Base-by-base conservation (phyloP, 2,329 filamentous ascomycete genomes). In the Penicillium thymicola region DNA sequence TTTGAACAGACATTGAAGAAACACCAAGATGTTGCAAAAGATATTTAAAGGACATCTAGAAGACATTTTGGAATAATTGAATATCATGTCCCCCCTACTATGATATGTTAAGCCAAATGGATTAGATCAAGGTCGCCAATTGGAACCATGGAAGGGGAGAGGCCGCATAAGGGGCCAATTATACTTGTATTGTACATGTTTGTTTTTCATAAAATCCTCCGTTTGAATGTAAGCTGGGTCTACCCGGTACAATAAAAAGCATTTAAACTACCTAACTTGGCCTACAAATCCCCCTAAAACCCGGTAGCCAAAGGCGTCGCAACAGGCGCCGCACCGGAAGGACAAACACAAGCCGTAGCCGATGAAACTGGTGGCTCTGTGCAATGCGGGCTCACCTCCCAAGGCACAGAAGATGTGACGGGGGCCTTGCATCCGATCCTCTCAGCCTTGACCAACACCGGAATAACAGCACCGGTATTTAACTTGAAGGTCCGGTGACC, bases 391-490 rank as follows among this genome's bases (percentile, higher is more conserved):
- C 61, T 67, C 21, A 48, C 57, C 14, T 65, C 63, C 66, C 70
- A 75, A 27, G 72, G 34, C 32, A 62, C 51, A 16, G 64, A 59
- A 4, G 66, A 59, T 3, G 66, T 63, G 13, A 58, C 32, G 4
- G 60, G 30, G 10, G 41, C 18, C 21, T 51, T 41, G 30, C 55
- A 57, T 8, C 30, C 6, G 3, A 25, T 51, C 37, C 56, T 69
- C 62, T 76, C 73, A 0, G 75, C 78, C 63, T 74, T 78, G 6
- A 83, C 74, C 54, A 82, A 64, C 16, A 82, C 76, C 0, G 81
- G 79, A 46, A 83, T 79, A 23, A 82, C 75, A 8, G 73, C 76
- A 4, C 80, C 81, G 0, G 80, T 82, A 25, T 58, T 73, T 58
- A 82, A 57, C 23, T 62, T 67, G 59, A 82, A 83, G 14, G 65